Conservation (phyloP, 73 alveolate genomes). For the Strombidium stylifer region DNA sequence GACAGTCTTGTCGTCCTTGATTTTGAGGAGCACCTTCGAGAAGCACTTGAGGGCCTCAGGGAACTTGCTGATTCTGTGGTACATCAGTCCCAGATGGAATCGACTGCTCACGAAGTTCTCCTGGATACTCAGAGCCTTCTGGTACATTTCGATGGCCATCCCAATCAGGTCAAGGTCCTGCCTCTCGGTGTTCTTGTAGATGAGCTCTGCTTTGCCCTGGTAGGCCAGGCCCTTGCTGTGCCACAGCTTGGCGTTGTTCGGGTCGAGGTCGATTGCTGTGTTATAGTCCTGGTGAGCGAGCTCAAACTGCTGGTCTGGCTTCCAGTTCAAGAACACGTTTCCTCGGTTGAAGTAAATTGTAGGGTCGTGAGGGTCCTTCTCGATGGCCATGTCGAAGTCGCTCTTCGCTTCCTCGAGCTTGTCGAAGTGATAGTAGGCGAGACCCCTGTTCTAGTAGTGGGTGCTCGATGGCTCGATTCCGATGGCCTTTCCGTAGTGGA, state of each 20-base stretch:
- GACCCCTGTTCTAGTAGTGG: slow-evolving; percentile 73
- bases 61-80: slow-evolving; percentile 64
- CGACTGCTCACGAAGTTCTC: slow-evolving; percentile 48
- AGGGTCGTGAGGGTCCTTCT: slow-evolving; percentile 70
- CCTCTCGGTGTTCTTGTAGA: slow-evolving; percentile 19
- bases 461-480: slow-evolving; percentile 68
- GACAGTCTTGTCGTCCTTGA: slow-evolving; percentile 64
- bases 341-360: slow-evolving; percentile 80
- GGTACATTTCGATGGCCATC: slow-evolving; percentile 79
- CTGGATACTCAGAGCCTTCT: slow-evolving; percentile 57
- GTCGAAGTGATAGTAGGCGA: slow-evolving; percentile 72
- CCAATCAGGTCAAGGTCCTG: slow-evolving; percentile 12
- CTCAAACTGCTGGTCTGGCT: slow-evolving; percentile 51
- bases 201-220: slow-evolving; percentile 55
- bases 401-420: slow-evolving; percentile 62
- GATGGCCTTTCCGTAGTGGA: slow-evolving; percentile 73
- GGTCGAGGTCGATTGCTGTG: slow-evolving; percentile 71
- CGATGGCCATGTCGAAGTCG: slow-evolving; percentile 82
- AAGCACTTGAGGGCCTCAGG: slow-evolving; percentile 75
- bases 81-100: slow-evolving; percentile 82
- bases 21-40: slow-evolving; percentile 60
- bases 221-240: slow-evolving; percentile 90
- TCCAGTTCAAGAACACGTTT: slow-evolving; percentile 71
- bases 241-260: slow-evolving; percentile 74
- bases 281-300: slow-evolving; percentile 83